Evolutionary conservation across 495 filamentous ascomycete genomes (phyloP), one percentile per base, ranked within the genome.

Genomic region (Aspergillus indologenus): DNA sequence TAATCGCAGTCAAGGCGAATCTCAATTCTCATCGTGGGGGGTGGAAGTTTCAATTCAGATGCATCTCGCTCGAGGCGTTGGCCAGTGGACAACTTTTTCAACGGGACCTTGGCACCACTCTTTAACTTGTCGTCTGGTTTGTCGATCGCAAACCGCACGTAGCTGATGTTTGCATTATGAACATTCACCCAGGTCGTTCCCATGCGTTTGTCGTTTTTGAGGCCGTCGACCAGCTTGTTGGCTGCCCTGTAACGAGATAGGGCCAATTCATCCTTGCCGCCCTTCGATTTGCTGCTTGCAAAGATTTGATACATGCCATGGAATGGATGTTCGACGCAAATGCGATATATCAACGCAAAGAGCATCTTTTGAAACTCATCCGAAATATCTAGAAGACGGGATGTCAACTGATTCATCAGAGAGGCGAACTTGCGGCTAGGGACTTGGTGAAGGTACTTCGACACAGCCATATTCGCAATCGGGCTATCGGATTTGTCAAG

Each of bases 261-360:
- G 20, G 90, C 87, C 6, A 85, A 78, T 26, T 87, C 82, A 57
- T 97, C 93, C 62, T 88, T 85, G 31, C 83, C 75, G 40, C 79
- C 76, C 62, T 81, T 83, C 18, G 82, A 85, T 64, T 83, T 91
- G 56, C 80, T 86, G 34, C 87, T 86, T 8, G 91, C 87, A 75
- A 91, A 95, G 20, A 99, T 91, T 54, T 97, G 92, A 67, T 97
- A 93, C 86, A 96, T 92, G 44, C 90, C 90, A 65, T 99, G 94
- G 71, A 91, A 95, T 1, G 94, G 94, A 70, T 99, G 94, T 23
- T 99, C 91, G 11, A 79, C 77, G 67, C 92, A 96, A 55, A 98
- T 94, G 12, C 86, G 81, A 59, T 86, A 81, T 15, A 97, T 85
- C 40, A 98, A 73, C 1, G 79, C 71, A 19, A 78, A 84, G 17